Evolutionary conservation across 306 rosid species (phyloP), one percentile per base, ranked within the genome.

Genomic region (Castanea sativa): DNA sequence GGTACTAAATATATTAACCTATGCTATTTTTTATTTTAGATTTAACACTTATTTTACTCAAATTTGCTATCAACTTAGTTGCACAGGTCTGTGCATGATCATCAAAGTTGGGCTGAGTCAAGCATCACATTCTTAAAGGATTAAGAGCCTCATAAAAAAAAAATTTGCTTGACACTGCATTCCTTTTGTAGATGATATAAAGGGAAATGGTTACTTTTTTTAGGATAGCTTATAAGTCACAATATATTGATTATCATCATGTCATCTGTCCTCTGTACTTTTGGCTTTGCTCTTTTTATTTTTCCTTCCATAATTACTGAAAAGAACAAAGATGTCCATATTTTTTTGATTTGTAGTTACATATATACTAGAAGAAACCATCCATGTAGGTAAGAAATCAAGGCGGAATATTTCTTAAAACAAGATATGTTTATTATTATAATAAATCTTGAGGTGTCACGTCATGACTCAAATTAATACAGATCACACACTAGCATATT

Each of bases 131-230:
- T 49, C 53, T 12, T 49, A 49, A 49, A 49, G 53, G 53, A 55
- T 81, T 80, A 68, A 61, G 58, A 20, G 55, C 55, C 45, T 55
- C 32, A 57, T 57, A 57, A 16, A 14, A 55, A 57, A 38, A 38
- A 38, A 8, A 18, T 16, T 57, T 18, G 2, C 63, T 57, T 14
- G 20, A 16, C 12, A 5, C 63, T n/a, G 53, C 19, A 16, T 6
- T 57, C 25, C 6, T 57, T 57, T 57, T 57, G 16, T 57, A 49
- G 5, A 49, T 49, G 0, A 12, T 49, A 49, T 12, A 3, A 49
- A 49, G 16, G 53, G 53, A 35, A 57, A 60, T 25, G 5, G 67
- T 60, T 60, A 60, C 53, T 25, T 60, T 23, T 59, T 5, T 60
- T 25, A 25, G 67, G 16, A 12, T 60, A 49, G 53, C 53, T 12